These are phyloP conservation scores for Tinospora cordifolia DNA, from an alignment of 164 flowering plant genomes.

Conservation along the genomic window DNA sequence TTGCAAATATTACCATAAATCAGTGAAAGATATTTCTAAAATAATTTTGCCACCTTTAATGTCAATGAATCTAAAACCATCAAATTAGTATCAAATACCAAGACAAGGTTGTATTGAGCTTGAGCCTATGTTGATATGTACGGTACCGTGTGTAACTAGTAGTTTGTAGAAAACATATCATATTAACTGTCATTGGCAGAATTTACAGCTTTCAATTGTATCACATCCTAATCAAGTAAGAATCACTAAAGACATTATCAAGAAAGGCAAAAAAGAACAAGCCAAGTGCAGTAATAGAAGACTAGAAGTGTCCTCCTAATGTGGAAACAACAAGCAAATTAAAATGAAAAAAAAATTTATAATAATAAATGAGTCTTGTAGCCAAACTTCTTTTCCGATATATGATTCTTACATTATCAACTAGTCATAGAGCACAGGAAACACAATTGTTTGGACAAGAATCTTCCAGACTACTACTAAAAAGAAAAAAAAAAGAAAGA, in stretches of 20 bases:
- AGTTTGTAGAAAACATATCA: too few relatives aligned
- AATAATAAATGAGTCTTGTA: too few relatives aligned
- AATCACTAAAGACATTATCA: background rate
- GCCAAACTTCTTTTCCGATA: background rate
- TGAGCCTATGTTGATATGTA: too few relatives aligned
- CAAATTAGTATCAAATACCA: background rate
- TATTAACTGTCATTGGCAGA: background rate
- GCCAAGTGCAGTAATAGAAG: background rate
- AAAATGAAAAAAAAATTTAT: background rate
- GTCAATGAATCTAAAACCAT: background rate
- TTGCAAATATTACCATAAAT: background rate
- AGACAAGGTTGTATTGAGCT: background rate
- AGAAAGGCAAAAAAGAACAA: background rate
- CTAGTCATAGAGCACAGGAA: background rate
- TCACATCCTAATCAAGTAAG: background rate
- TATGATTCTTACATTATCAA: background rate
- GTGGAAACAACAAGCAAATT: background rate
- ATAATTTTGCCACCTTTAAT: too few relatives aligned
- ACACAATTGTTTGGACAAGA: background rate
- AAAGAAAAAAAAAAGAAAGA: too few relatives aligned
- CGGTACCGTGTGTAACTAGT: too few relatives aligned
- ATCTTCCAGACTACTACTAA: background rate
- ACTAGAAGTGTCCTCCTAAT: background rate
- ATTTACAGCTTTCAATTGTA: background rate
- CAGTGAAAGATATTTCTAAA: background rate